Conservation (phyloP, 2,329 filamentous ascomycete species). For the Trichoderma brevicompactum region DNA sequence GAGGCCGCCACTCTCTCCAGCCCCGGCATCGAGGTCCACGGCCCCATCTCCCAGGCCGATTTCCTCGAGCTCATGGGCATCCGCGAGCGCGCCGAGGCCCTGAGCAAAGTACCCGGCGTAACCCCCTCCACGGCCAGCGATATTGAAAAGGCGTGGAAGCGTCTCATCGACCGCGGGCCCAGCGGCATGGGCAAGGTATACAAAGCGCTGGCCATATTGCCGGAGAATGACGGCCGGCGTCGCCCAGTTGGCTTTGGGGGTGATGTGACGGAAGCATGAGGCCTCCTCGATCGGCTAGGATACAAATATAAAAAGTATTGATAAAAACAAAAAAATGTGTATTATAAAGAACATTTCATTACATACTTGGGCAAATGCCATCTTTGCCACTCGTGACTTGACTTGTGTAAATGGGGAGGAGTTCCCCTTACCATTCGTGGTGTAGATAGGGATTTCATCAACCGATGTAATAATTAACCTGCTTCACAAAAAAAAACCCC, state of each 20-base stretch:
- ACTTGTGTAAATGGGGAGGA: too few relatives aligned
- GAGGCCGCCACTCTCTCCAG: conserved; percentile 78
- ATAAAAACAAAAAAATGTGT: neutral
- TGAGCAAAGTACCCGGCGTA: conserved; percentile 55
- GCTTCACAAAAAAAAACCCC: neutral
- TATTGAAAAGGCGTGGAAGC: conserved; percentile 75
- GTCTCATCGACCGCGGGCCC: conserved; percentile 80
- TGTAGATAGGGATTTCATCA: too few relatives aligned
- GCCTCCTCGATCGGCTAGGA: too few relatives aligned
- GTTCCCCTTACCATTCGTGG: too few relatives aligned
- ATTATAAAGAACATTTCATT: too few relatives aligned
- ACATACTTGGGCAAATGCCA: neutral
- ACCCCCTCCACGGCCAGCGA: conserved; percentile 57
- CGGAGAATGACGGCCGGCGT: conserved; percentile 73
- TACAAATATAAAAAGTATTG: neutral
- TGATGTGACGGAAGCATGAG: conserved; percentile 48
- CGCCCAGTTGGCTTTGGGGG: conserved; percentile 93
- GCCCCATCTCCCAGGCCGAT: conserved; percentile 81
- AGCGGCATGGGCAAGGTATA: conserved; percentile 94
- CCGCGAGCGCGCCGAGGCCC: conserved; percentile 70
- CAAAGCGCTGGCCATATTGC: conserved; percentile 88
- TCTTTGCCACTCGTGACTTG: too few relatives aligned
- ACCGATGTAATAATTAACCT: too few relatives aligned
- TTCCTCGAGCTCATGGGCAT: conserved; percentile 87
- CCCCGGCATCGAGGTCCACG: conserved; percentile 85